Evolutionary conservation across 306 rosid genomes (phyloP).

Genomic region (Mucuna pruriens): DNA sequence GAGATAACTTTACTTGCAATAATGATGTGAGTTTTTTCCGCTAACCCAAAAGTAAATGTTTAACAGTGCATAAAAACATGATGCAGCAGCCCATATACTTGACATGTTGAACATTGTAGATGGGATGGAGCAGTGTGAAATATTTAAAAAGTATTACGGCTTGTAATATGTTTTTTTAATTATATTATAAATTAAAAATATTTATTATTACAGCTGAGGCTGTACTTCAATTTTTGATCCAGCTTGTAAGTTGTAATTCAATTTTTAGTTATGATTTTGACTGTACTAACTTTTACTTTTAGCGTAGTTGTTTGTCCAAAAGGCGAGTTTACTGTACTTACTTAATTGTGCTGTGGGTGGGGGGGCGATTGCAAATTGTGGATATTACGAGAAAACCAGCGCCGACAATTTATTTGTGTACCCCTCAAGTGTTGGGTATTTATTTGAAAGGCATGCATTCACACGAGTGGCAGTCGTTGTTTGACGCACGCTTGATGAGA

Average conservation of each 20-base stretch:
- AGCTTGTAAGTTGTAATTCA: background rate
- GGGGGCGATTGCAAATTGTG: background rate
- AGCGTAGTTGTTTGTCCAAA: background rate
- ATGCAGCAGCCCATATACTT: background rate
- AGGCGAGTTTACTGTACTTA: too few species aligned
- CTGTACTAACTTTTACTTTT: background rate
- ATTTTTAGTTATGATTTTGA: background rate
- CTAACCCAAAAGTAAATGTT: background rate
- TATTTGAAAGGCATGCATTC: background rate
- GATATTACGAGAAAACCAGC: background rate
- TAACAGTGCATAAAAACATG: background rate
- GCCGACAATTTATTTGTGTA: slow-evolving; percentile 43
- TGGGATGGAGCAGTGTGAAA: background rate
- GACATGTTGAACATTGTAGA: background rate
- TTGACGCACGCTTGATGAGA: background rate
- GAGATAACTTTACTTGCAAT: background rate
- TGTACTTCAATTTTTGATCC: too few species aligned
- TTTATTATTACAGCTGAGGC: too few species aligned
- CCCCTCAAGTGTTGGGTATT: slow-evolving; percentile 34
- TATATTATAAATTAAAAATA: too few species aligned
- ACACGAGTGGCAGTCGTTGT: background rate
- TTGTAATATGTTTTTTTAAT: too few species aligned
- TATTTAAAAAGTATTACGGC: background rate
- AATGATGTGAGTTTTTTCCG: background rate
- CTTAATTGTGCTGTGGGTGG: too few species aligned